phyloP scores from a whole-genome alignment of 192 early-diverging fungal species.

The Dissophora globulifera region DNA sequence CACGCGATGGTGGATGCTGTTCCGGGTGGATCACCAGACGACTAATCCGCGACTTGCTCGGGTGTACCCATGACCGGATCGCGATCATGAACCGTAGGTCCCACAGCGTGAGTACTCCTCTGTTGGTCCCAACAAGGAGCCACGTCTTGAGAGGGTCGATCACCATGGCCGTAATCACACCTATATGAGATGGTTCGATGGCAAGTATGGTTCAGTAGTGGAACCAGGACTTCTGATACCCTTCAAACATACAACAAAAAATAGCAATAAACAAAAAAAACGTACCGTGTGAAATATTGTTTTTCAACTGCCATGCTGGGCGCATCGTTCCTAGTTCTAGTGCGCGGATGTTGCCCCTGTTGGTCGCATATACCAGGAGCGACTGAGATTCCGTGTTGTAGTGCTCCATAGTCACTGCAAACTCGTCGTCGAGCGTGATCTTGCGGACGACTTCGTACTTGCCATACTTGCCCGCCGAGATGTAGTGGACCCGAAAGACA shows the following conservation, averaged over 20 bases:
- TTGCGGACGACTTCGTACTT: slow-evolving; percentile 69
- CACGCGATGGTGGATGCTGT: slow-evolving; percentile 27
- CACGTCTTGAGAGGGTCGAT: slow-evolving; percentile 70
- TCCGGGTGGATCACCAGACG: slow-evolving; percentile 62
- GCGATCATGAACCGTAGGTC: slow-evolving; percentile 82
- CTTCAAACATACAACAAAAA: no score
- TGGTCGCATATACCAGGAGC: slow-evolving; percentile 76
- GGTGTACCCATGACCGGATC: slow-evolving; percentile 81
- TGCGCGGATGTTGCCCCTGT: slow-evolving; percentile 73
- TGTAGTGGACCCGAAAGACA: slow-evolving; percentile 68
- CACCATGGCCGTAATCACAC: slow-evolving; percentile 75
- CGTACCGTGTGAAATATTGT: slow-evolving; percentile 65
- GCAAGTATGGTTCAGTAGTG: no score
- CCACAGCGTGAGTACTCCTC: slow-evolving; percentile 81
- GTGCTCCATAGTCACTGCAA: slow-evolving; percentile 71
- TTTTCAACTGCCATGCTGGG: slow-evolving; percentile 66
- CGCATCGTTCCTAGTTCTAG: slow-evolving; percentile 83
- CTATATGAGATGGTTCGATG: no score
- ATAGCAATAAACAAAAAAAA: neutral
- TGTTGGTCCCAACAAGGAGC: slow-evolving; percentile 77
- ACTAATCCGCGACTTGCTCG: slow-evolving; percentile 70
- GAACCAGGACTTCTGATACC: no score
- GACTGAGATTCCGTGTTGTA: slow-evolving; percentile 76
- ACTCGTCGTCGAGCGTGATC: slow-evolving; percentile 66
- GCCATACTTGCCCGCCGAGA: slow-evolving; percentile 67